Percentiles rank a stretch among this genome's conserved stretches.
Conservation (phyloP, 164 flowering plant genomes). For the Stephania cephalantha region DNA sequence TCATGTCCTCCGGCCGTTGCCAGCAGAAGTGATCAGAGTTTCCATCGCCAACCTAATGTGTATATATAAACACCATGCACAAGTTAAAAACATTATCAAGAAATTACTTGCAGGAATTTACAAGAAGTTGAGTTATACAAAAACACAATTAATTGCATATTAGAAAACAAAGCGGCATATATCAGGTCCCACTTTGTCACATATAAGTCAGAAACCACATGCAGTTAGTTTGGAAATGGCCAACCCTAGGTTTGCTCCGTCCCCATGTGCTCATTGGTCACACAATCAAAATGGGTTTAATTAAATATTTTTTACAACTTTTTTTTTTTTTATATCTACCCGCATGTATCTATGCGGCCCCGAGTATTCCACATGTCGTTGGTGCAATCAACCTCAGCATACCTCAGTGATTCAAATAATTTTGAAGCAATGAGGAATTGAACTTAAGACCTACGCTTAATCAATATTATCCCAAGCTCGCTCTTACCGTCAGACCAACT, state of each 20-base stretch:
- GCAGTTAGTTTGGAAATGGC: background rate
- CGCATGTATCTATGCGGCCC: no score
- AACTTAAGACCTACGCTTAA: no score
- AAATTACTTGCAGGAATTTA: background rate
- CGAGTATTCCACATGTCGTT: no score
- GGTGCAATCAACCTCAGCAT: no score
- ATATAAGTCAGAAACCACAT: background rate
- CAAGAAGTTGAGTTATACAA: background rate
- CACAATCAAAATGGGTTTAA: no score
- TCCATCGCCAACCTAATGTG: slow-evolving; percentile 80
- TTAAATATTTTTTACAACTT: no score
- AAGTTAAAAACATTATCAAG: background rate
- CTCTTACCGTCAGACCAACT: no score
- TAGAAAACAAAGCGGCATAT: background rate
- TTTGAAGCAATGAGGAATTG: no score
- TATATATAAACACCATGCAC: background rate
- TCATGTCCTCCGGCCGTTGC: slow-evolving; percentile 98
- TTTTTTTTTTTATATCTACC: no score
- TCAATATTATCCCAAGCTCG: no score
- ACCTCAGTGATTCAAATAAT: no score
- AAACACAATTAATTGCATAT: background rate
- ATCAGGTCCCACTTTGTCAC: background rate
- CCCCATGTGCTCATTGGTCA: background rate
- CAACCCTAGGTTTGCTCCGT: background rate
- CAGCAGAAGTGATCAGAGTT: slow-evolving; percentile 86